Base-by-base conservation (phyloP, 345 rosid genomes). In the Turnera subulata region DNA sequence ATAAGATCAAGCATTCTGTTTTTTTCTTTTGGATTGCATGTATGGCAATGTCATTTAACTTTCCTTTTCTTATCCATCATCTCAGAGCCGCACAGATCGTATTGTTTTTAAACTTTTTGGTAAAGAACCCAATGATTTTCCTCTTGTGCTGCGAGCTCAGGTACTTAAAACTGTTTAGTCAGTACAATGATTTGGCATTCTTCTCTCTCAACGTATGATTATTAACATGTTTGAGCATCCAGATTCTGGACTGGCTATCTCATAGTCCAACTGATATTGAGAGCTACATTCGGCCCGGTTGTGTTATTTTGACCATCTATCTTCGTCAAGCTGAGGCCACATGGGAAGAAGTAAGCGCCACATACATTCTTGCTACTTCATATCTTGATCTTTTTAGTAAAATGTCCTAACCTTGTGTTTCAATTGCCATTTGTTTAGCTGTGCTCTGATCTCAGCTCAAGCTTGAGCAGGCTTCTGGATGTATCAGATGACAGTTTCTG, bases 241-340 rank as follows among this genome's bases (percentile, higher is more conserved):
- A 94, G 99, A 82, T 94, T 72, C 82, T 94, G 59, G 86, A 85
- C 45, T 94, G 97, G 99, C 67, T 94, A 51, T 75, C 96, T 58
- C 92, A 88, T 66, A 94, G 95, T 79, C 99, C 97, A 21, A 81
- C 96, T 58, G 99, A 93, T 67, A 93, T 93, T 55, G 99, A 89
- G 91, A 87, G 99, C 84, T 85, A 93, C 81, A 93, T 93, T 61
- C 82, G 96, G 62, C 99, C 99, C 58, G 99, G 99, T 45, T 93
- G 99, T 69, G 73, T 93, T 51, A 70, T 93, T 63, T 67, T 93
- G 56, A 90, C 99, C 14, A 60, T 87, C 45, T 87, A 93, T 79
- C 95, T 94, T 77, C 81, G 86, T 70, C 96, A 85, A 73, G 56
- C 80, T 21, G 97, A 81, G 77, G 82, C 83, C 51, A 82, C 83